Evolutionary conservation across 768 basidiomycete species (phyloP).

Genomic region (Lactarius sp.): DNA sequence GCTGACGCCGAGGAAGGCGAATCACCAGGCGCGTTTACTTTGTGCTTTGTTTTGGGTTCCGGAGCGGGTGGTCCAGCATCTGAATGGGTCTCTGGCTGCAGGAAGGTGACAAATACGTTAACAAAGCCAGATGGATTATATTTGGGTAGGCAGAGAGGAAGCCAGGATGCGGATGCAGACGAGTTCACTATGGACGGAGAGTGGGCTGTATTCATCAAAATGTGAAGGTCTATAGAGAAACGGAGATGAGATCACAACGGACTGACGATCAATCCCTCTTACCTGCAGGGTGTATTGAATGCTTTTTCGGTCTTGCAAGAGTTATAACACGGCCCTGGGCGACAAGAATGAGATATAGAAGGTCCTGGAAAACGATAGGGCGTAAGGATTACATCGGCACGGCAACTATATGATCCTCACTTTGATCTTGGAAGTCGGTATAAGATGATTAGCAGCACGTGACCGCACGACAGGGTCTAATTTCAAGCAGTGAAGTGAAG

Average conservation of each 20-base stretch:
- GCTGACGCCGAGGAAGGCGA: not conserved
- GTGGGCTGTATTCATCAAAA: constrained; percentile 86
- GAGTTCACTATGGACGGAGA: constrained; percentile 75
- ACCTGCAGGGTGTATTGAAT: constrained; percentile 94
- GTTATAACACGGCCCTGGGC: constrained; percentile 76
- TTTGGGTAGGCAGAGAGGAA: constrained; percentile 93
- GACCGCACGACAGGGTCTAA: constrained; percentile 66
- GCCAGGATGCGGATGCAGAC: constrained; percentile 82
- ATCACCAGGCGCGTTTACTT: not conserved
- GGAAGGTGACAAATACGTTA: constrained; percentile 82
- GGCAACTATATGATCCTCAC: constrained; percentile 34
- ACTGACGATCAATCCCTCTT: constrained; percentile 19
- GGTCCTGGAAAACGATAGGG: constrained; percentile 49
- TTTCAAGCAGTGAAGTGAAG: constrained; percentile 75
- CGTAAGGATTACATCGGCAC: not conserved
- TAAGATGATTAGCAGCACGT: constrained; percentile 72
- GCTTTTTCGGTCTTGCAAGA: constrained; percentile 83
- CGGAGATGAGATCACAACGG: constrained; percentile 4
- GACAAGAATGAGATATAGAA: constrained; percentile 87
- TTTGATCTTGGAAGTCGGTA: constrained; percentile 77
- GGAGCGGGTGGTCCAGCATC: constrained; percentile 1
- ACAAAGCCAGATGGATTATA: constrained; percentile 88
- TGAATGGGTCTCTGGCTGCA: constrained; percentile 33
- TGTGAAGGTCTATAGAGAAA: constrained; percentile 67
- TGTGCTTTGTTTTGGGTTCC: constrained; percentile 14